phyloP scores from a whole-genome alignment of 139 green algal genomes.

The Tetraselmis striata region DNA sequence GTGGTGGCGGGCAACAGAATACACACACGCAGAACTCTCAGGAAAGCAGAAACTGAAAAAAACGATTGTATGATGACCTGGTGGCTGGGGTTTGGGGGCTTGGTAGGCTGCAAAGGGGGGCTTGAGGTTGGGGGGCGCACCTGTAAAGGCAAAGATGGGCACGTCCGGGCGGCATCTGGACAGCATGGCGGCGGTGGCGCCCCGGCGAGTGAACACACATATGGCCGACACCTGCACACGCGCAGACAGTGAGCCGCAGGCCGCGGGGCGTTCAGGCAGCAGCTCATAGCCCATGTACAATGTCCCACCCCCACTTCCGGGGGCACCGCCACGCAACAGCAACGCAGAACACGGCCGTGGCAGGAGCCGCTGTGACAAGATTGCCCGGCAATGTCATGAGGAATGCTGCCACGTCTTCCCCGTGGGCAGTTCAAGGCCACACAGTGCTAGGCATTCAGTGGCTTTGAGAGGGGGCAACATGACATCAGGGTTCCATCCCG shows the following conservation, averaged over 20 bases:
- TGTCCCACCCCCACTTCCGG: constrained; percentile 2
- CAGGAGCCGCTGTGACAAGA: no score
- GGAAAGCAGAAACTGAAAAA: no score
- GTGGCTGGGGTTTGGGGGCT: no score
- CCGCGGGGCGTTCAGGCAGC: not conserved
- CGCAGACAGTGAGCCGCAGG: not conserved
- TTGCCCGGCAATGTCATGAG: no score
- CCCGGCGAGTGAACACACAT: constrained; percentile 72
- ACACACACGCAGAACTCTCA: not conserved
- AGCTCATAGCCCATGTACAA: not conserved
- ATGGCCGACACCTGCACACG: constrained; percentile 50
- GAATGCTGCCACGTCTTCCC: no score
- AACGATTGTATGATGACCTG: no score
- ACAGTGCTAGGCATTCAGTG: no score
- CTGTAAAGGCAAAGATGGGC: constrained; percentile 83
- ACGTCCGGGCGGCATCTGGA: constrained; percentile 65
- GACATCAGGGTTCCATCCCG: no score
- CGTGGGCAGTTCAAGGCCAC: no score
- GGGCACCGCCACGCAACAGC: no score
- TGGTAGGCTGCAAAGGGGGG: not conserved
- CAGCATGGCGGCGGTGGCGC: constrained; percentile 71
- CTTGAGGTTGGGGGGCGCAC: constrained; percentile 13
- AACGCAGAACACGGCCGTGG: no score
- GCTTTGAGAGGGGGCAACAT: no score
- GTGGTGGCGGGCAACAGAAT: not conserved